These are phyloP conservation scores for Entophlyctis luteolus DNA, from an alignment of 192 early-diverging fungal species.

Conservation along the genomic window DNA sequence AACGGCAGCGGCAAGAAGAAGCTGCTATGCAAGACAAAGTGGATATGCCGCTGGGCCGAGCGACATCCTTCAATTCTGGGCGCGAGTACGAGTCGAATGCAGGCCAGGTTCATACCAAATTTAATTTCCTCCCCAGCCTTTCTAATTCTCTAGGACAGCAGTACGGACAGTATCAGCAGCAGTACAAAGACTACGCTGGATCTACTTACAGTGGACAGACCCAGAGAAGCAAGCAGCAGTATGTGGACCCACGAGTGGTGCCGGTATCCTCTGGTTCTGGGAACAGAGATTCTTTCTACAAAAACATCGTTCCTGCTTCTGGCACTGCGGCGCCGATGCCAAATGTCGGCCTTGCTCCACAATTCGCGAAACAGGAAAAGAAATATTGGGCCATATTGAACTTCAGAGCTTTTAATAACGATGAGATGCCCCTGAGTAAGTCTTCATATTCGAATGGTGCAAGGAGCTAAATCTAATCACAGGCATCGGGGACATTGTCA, in stretches of 20 bases:
- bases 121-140: not conserved
- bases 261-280: not conserved
- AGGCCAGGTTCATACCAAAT: not conserved
- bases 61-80: not conserved
- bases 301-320: not conserved
- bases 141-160: not conserved
- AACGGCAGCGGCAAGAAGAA: not conserved
- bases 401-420: slow-evolving; percentile 6
- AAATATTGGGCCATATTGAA: slow-evolving; percentile 7
- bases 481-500: slow-evolving; percentile 13
- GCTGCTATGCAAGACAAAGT: not conserved
- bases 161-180: not conserved
- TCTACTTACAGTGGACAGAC: not conserved
- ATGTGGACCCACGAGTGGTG: not conserved
- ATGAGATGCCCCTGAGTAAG: slow-evolving; percentile 11
- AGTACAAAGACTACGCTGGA: not conserved
- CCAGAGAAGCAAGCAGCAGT: not conserved
- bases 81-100: not conserved
- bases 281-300: slow-evolving; percentile 14
- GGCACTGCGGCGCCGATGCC: not conserved
- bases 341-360: not conserved
- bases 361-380: not conserved
- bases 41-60: not conserved
- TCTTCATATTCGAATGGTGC: not conserved
- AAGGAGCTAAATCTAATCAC: no score